Conservation (phyloP, 495 filamentous ascomycete species). For the Aspergillus nanangensis region DNA sequence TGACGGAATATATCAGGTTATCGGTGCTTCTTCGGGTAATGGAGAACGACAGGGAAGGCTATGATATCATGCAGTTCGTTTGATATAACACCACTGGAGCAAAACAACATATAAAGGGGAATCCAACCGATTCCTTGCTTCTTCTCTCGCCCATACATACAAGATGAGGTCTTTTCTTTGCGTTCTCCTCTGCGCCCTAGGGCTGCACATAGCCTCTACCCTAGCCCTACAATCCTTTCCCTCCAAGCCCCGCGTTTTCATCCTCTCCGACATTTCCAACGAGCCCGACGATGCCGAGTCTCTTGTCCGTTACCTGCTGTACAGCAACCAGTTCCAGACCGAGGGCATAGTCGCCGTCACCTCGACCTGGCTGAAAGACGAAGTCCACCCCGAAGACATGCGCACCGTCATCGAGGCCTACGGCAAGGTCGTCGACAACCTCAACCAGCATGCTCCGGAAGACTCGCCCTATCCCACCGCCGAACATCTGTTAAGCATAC, state of each 20-base stretch:
- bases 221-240: constrained; percentile 6
- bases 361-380: constrained; percentile 34
- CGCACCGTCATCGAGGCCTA: constrained; percentile 37
- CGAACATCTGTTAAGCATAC: constrained; percentile 20
- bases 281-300: constrained; percentile 43
- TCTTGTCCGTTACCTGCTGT: constrained; percentile 35
- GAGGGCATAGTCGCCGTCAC: constrained; percentile 37
- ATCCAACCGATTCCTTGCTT: neutral
- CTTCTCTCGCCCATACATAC: neutral
- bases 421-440: constrained; percentile 31
- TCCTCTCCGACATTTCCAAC: constrained; percentile 42
- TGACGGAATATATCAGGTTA: too few species aligned
- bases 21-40: too few species aligned
- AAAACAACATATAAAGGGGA: too few species aligned
- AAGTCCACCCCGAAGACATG: constrained; percentile 33
- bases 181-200: neutral
- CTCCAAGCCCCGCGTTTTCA: constrained; percentile 32
- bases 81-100: too few species aligned
- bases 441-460: constrained; percentile 35
- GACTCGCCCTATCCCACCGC: constrained; percentile 29
- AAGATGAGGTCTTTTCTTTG: neutral
- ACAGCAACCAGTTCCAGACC: constrained; percentile 39
- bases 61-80: too few species aligned
- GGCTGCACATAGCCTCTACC: neutral
- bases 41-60: too few species aligned